phyloP scores from a whole-genome alignment of 176 grass and related monocot genomes.

The Pontederia paniculata region DNA sequence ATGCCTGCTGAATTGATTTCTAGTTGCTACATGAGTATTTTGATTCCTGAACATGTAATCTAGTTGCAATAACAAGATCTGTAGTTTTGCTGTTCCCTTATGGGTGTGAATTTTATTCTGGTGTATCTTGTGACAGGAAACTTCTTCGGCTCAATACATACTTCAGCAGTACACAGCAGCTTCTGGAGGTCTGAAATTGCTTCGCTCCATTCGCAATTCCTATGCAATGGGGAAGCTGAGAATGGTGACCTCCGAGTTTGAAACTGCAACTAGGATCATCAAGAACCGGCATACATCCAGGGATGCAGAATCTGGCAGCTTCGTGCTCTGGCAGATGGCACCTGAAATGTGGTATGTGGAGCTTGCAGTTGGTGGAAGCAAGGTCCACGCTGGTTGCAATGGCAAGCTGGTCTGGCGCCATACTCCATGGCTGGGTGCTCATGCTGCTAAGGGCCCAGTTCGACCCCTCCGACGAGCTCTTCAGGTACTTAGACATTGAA shows the following conservation, averaged over 20 bases:
- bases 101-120: neutral
- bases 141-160: conserved; percentile 15
- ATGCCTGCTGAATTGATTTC: too few species aligned
- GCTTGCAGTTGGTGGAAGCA: conserved; percentile 7
- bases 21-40: too few species aligned
- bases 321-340: conserved; percentile 21
- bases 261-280: conserved; percentile 9
- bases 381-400: conserved; percentile 14
- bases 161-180: conserved; percentile 17
- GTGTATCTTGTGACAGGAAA: neutral
- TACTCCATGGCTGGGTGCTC: conserved; percentile 10
- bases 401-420: conserved; percentile 21
- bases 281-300: neutral
- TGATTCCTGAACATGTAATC: too few species aligned
- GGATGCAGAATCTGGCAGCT: conserved; percentile 4
- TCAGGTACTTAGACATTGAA: neutral
- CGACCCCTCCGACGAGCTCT: conserved; percentile 16
- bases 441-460: conserved; percentile 15
- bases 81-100: neutral
- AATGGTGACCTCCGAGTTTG: conserved; percentile 14
- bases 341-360: conserved; percentile 16
- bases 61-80: too few species aligned
- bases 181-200: conserved; percentile 10
- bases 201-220: conserved; percentile 13
- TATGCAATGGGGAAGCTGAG: conserved; percentile 13